Evolutionary conservation across 192 early-diverging fungal genomes (phyloP).

Genomic region (Glomus cerebriforme): DNA sequence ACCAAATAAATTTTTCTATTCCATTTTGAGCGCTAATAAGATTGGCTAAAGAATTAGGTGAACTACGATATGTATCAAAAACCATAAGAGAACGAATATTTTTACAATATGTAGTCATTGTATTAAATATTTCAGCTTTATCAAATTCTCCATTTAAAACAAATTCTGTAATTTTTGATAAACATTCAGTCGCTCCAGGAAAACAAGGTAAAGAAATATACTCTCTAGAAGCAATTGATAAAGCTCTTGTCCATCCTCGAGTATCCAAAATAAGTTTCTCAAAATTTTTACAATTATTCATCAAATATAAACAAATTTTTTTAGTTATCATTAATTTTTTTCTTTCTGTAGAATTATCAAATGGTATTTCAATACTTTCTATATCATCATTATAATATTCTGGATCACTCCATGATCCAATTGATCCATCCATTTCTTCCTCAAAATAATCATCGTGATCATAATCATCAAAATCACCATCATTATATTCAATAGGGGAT

Average conservation of each 20-base stretch:
- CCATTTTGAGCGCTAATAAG: neutral
- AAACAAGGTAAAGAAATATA: conserved; percentile 13
- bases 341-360: conserved; percentile 1
- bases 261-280: neutral
- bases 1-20: neutral
- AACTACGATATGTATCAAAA: neutral
- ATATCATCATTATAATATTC: conserved; percentile 5
- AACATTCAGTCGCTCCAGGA: neutral
- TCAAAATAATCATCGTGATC: neutral
- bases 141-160: conserved; percentile 5
- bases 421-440: neutral
- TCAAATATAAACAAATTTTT: neutral
- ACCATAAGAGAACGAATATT: neutral
- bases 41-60: neutral
- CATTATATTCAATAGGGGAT: neutral
- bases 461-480: conserved; percentile 12
- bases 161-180: conserved; percentile 1
- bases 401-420: neutral
- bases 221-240: neutral
- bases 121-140: conserved; percentile 10
- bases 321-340: neutral
- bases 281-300: neutral
- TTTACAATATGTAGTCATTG: neutral
- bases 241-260: neutral
- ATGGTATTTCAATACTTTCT: neutral